These are phyloP conservation scores for Thelephora terrestris DNA, from an alignment of 1,284 basidiomycete species.

Conservation along the genomic window DNA sequence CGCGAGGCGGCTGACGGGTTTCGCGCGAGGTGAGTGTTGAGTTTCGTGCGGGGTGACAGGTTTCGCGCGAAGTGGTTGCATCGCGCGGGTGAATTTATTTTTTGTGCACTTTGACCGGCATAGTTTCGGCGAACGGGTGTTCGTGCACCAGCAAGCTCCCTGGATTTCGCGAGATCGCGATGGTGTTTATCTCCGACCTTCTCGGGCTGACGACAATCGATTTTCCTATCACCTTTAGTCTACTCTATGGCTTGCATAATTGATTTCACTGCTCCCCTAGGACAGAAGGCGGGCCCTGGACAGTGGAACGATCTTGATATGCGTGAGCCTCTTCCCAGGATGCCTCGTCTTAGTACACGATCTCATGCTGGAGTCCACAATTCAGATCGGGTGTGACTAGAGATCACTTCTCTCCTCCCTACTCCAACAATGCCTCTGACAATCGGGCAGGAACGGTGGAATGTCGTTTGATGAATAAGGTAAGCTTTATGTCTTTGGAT, in stretches of 20 bases:
- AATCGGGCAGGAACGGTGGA: slow-evolving; percentile 27
- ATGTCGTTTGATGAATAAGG: slow-evolving; percentile 34
- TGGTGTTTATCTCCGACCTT: not conserved
- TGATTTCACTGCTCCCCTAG: slow-evolving; percentile 29
- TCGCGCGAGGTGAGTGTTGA: too few relatives aligned
- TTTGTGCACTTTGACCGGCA: too few relatives aligned
- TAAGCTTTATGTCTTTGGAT: slow-evolving; percentile 6
- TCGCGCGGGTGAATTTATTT: too few relatives aligned
- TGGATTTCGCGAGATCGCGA: slow-evolving; percentile 21
- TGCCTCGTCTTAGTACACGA: not conserved
- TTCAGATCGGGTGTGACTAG: too few relatives aligned
- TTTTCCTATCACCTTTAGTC: slow-evolving; percentile 11
- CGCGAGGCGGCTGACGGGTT: too few relatives aligned
- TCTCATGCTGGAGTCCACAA: not conserved
- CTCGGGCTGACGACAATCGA: not conserved
- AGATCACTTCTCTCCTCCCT: not conserved
- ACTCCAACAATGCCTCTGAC: not conserved
- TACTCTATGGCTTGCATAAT: slow-evolving; percentile 29
- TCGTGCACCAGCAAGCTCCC: slow-evolving; percentile 30
- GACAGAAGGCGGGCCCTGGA: slow-evolving; percentile 29
- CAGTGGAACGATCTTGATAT: slow-evolving; percentile 35
- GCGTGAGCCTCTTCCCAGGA: slow-evolving; percentile 16
- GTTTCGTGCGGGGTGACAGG: too few relatives aligned
- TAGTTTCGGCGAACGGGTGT: slow-evolving; percentile 31
- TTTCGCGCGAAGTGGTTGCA: too few relatives aligned